Conservation (phyloP, 2,329 filamentous ascomycete species). For the Arachnopeziza araneosa region DNA sequence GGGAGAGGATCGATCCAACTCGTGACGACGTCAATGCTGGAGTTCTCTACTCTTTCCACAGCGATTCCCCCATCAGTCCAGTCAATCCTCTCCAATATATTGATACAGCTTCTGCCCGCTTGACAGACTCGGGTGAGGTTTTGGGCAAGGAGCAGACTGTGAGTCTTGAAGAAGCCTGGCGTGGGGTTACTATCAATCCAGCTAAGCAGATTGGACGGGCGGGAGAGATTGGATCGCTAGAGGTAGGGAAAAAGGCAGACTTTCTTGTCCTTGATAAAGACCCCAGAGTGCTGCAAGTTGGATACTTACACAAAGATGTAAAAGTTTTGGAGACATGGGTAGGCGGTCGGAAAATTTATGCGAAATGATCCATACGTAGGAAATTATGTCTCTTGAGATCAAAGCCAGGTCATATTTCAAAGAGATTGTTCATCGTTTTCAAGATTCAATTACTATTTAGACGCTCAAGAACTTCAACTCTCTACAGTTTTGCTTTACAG, state of each 20-base stretch:
- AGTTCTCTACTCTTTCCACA: neutral
- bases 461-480: no score
- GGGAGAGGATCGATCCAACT: neutral
- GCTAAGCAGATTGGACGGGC: neutral
- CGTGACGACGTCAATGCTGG: neutral
- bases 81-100: neutral
- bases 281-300: neutral
- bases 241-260: slow-evolving; percentile 40
- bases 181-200: neutral
- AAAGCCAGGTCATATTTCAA: no score
- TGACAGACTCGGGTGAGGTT: neutral
- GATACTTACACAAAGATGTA: slow-evolving; percentile 3
- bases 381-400: no score
- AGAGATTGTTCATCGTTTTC: no score
- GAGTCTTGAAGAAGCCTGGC: neutral
- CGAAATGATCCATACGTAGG: no score
- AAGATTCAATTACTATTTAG: no score
- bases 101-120: neutral
- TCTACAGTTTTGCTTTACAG: no score
- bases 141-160: neutral
- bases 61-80: neutral
- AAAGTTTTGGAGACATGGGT: neutral
- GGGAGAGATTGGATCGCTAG: slow-evolving; percentile 34
- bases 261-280: slow-evolving; percentile 31
- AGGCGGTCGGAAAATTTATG: neutral